Conservation (phyloP, 2,329 filamentous ascomycete species). For the Bipolaris victoriae region DNA sequence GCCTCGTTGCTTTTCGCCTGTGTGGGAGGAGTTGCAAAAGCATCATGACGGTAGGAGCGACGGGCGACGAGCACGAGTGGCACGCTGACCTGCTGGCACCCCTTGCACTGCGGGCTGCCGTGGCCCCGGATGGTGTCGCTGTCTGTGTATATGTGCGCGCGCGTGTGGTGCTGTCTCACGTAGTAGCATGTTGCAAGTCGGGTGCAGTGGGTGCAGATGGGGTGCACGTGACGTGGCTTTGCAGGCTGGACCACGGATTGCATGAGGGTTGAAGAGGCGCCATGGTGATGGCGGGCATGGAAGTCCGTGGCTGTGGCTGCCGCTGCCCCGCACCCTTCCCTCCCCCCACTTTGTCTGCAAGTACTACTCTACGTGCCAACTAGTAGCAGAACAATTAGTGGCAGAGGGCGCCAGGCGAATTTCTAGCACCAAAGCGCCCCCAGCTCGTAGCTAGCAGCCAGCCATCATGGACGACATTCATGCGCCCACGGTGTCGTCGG, state of each 20-base stretch:
- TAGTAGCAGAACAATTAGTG: not conserved
- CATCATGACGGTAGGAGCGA: conserved; percentile 18
- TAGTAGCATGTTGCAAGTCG: too few species aligned
- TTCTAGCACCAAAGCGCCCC: too few species aligned
- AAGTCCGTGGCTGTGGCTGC: not conserved
- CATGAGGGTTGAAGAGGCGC: not conserved
- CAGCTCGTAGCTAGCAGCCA: not conserved
- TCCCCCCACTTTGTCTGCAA: conserved; percentile 2
- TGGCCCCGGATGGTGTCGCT: not conserved
- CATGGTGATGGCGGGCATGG: not conserved
- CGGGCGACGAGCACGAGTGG: not conserved
- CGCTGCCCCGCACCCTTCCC: conserved; percentile 10
- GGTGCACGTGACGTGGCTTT: not conserved
- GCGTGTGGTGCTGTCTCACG: not conserved
- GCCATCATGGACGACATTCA: conserved; percentile 69
- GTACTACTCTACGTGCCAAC: not conserved
- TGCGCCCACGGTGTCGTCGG: conserved; percentile 75
- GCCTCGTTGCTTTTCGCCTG: conserved; percentile 13
- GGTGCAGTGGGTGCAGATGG: too few species aligned
- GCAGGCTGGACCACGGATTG: not conserved
- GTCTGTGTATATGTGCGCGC: not conserved
- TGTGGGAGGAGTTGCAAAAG: conserved; percentile 17
- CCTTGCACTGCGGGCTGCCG: not conserved
- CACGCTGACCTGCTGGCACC: not conserved
- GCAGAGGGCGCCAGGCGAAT: too few species aligned